These are phyloP conservation scores for Phytophthora uliginosa DNA, from an alignment of 352 stramenopile species.

Conservation along the genomic window DNA sequence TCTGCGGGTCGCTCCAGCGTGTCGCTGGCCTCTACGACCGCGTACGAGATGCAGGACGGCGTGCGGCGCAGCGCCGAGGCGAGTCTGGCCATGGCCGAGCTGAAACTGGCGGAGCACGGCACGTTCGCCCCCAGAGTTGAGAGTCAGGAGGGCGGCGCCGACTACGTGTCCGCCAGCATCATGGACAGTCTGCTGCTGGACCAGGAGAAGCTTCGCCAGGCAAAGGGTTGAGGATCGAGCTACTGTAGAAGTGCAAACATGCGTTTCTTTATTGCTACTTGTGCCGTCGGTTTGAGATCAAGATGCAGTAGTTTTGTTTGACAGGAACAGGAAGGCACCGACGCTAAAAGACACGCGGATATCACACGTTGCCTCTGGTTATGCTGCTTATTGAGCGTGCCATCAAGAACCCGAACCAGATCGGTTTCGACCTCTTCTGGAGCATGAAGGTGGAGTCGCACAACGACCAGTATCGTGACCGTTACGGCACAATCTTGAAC, in stretches of 20 bases:
- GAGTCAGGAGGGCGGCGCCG: conserved; percentile 75
- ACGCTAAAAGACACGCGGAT: no score
- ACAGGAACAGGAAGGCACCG: no score
- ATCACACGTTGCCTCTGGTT: conserved; percentile 80
- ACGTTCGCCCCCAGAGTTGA: conserved; percentile 68
- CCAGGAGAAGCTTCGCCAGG: conserved; percentile 18
- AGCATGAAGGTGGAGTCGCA: conserved; percentile 91
- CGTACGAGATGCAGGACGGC: conserved; percentile 35
- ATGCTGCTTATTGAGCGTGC: conserved; percentile 90
- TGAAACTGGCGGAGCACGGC: conserved; percentile 64
- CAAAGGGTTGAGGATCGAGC: neutral
- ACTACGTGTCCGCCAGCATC: conserved; percentile 87
- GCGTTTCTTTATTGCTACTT: no score
- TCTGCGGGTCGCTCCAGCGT: conserved; percentile 45
- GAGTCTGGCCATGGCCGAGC: conserved; percentile 70
- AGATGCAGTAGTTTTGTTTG: no score
- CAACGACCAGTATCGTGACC: conserved; percentile 82
- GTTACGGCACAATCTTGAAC: conserved; percentile 86
- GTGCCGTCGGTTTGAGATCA: no score
- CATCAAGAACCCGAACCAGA: conserved; percentile 90
- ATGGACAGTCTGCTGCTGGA: conserved; percentile 82
- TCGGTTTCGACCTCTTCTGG: conserved; percentile 93
- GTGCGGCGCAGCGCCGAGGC: conserved; percentile 49
- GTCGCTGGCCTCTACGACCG: conserved; percentile 42
- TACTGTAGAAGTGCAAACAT: neutral